Base-by-base conservation (phyloP, 164 flowering plant genomes). In the Nelumbo lutea region DNA sequence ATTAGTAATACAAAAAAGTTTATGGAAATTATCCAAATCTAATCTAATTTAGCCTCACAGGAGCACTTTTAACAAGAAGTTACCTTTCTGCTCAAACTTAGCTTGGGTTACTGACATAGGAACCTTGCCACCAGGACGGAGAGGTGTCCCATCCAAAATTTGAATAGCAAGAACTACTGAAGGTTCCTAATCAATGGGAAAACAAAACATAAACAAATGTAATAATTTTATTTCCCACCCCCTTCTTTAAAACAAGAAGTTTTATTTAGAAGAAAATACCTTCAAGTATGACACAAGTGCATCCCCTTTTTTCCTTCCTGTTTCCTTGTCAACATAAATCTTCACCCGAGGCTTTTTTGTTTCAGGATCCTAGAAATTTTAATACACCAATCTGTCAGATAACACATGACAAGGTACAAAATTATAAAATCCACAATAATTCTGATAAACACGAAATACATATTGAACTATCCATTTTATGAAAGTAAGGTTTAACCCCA, bases 51-150 rank as follows among this genome's bases (percentile, higher is more conserved):
- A 10, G 5, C 8, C 9, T 11, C 15, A 57, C 15, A 61, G 64
- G 9, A 61, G 51, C 2, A 67, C 4, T 3, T 27, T 27, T 27
- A 5, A n/a, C 13, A 48, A 53, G 43, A 58, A 15, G 6, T 48
- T 77, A 93, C 99, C 99, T 89, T 93, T 96, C 72, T 96, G 99
- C 83, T 96, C 96, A 84, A 96, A 96, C 78, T 88, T 93, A 51
- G 99, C 98, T 77, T 59, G 81, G 14, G 84, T 82, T 39, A 96
- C 97, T 15, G 95, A 79, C 99, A 96, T 93, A 42, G 77, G 83
- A 65, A 78, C 70, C 72, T 78, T 85, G 57, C 83, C 92, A 80
- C 81, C 93, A 53, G 93, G 96, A 46, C 98, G 90, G 2, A 96
- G 70, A 69, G 95, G 89, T 61, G 95, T 59, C 46, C 98, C 98